Percentiles rank a stretch among this genome's conserved stretches.
phyloP scores from a whole-genome alignment of 306 rosid species.

The Datisca glomerata region DNA sequence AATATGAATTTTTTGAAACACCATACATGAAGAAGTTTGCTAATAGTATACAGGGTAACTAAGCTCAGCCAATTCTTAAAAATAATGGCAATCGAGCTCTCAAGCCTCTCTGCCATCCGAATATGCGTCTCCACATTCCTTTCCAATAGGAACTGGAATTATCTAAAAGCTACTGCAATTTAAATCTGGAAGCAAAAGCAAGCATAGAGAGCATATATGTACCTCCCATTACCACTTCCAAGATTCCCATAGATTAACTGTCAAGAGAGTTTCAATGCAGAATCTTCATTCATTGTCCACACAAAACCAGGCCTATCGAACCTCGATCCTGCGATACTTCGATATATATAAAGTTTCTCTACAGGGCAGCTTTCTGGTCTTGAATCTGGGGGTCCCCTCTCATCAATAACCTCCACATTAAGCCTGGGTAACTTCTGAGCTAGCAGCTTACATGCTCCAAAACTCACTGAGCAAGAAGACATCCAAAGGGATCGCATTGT shows the following conservation, averaged over 20 bases:
- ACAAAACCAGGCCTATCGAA: slow-evolving; percentile 75
- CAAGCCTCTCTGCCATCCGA: too few relatives aligned
- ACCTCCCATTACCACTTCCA: slow-evolving; percentile 29
- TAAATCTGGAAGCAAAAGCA: slow-evolving; percentile 12
- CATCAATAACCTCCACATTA: slow-evolving; percentile 91
- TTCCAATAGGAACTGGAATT: slow-evolving; percentile 38
- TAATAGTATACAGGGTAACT: slow-evolving; percentile 23
- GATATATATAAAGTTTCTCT: slow-evolving; percentile 79
- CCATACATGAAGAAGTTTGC: slow-evolving; percentile 34
- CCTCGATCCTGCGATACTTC: slow-evolving; percentile 77
- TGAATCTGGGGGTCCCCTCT: slow-evolving; percentile 73
- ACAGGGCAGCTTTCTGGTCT: slow-evolving; percentile 70
- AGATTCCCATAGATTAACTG: neutral
- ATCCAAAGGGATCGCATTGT: slow-evolving; percentile 99
- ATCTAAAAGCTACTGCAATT: slow-evolving; percentile 24
- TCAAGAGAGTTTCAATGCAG: slow-evolving; percentile 41
- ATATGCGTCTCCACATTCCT: too few relatives aligned
- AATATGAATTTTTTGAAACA: slow-evolving; percentile 18
- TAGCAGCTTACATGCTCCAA: slow-evolving; percentile 84
- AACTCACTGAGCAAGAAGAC: slow-evolving; percentile 95
- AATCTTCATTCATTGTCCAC: slow-evolving; percentile 64
- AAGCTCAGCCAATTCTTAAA: slow-evolving; percentile 43
- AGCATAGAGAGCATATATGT: slow-evolving; percentile 20
- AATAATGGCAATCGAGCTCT: slow-evolving; percentile 64
- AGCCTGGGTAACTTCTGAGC: slow-evolving; percentile 84